Evolutionary conservation across 2,329 filamentous ascomycete genomes (phyloP).

Genomic region (Alternaria postmessia): DNA sequence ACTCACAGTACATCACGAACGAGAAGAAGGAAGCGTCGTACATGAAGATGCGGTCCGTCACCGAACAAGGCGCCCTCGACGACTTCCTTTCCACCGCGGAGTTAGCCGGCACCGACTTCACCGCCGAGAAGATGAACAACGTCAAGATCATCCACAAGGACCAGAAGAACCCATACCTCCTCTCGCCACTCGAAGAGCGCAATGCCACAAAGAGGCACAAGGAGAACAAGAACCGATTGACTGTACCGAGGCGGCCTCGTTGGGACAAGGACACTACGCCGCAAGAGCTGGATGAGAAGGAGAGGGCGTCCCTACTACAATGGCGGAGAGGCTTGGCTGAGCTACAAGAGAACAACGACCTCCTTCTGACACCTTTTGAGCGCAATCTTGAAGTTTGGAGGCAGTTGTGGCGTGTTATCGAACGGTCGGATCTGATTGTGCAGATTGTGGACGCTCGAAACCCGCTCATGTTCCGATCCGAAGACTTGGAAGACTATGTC

Average conservation of each 20-base stretch:
- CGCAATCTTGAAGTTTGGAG: constrained; percentile 97
- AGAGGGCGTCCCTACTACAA: constrained; percentile 81
- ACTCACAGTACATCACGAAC: constrained; percentile 81
- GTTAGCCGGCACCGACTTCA: constrained; percentile 97
- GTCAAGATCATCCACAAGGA: constrained; percentile 98
- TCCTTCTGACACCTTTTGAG: constrained; percentile 98
- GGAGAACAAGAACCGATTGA: constrained; percentile 78
- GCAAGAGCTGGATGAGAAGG: constrained; percentile 77
- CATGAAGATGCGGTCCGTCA: constrained; percentile 99
- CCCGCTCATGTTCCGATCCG: constrained; percentile 90
- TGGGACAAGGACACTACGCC: constrained; percentile 90
- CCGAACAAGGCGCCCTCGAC: constrained; percentile 93
- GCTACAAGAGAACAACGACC: constrained; percentile 89
- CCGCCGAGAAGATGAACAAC: constrained; percentile 98
- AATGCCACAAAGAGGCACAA: constrained; percentile 81
- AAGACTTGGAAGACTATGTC: constrained; percentile 92
- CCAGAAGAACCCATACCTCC: constrained; percentile 92
- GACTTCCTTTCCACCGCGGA: constrained; percentile 97
- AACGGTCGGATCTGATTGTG: constrained; percentile 92
- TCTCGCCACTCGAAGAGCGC: constrained; percentile 85
- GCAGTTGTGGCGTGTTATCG: constrained; percentile 97
- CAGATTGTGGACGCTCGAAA: constrained; percentile 99
- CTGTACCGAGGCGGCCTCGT: constrained; percentile 85
- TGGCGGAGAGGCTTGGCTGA: constrained; percentile 93
- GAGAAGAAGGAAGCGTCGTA: constrained; percentile 89